Evolutionary conservation across 2,329 filamentous ascomycete genomes (phyloP), one percentile per base, ranked within the genome.

Genomic region (Aureobasidium leucospermi): DNA sequence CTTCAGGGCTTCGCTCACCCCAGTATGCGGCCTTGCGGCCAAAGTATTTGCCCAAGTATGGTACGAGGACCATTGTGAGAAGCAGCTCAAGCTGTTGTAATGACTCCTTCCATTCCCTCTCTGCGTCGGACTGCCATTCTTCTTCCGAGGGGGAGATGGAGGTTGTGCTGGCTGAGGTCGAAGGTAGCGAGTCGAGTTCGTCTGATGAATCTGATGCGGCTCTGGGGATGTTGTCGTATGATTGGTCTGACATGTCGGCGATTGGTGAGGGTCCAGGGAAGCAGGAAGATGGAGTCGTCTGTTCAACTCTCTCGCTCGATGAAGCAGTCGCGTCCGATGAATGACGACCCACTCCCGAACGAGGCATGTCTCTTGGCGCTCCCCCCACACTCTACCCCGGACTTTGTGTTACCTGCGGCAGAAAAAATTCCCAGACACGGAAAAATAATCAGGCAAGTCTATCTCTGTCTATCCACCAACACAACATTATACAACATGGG

Each of bases 11-110:
- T 36, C 16, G 79, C 87, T 72, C 81, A 96, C 93, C 90, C 90
- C 91, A 96, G 72, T 96, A 96, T 61, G 93, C 93, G 78, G 92
- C 95, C 74, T 90, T 95, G 72, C 94, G 83, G 47, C 94, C 94
- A 73, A 96, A 85, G 76, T 91, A 97, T 76, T 97, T 99, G 61
- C 94, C 94, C 66, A 90, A 79, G 73, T 96, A 96, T 2, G 94
- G 94, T 53, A 99, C 87, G 66, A 97, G 75, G 51, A 97, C 88
- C 90, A 99, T 96, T 19, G 89, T 96, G 71, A 97, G 75, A 65
- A 99, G 80, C 65, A 97, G 80, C 77, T 99, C 91, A 62, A 99
- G 76, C 76, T 99, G 94, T 74, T 96, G 90, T 63, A 99, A 77
- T 68, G 89, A 96, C 68, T 92, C 89, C 68, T 93, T 88, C 94